These are phyloP conservation scores for Microcyclospora tardicrescens DNA, from an alignment of 2,329 filamentous ascomycete species.

Conservation along the genomic window DNA sequence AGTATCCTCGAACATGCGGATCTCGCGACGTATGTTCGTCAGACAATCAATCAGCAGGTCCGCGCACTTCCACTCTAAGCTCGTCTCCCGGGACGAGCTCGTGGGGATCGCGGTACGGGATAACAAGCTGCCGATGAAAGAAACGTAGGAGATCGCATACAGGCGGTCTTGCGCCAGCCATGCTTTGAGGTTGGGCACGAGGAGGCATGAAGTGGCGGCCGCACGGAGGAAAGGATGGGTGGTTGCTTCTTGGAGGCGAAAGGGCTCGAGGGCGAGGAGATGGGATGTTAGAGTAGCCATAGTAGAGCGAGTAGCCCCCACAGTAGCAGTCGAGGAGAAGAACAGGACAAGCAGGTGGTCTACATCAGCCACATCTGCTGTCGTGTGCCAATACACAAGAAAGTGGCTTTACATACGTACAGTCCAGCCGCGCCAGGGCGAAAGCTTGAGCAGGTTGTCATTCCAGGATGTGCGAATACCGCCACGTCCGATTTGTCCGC, in stretches of 20 bases:
- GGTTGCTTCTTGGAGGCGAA: constrained; percentile 44
- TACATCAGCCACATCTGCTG: too few relatives aligned
- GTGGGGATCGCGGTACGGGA: constrained; percentile 44
- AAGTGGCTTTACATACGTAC: too few relatives aligned
- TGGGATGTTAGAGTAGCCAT: constrained; percentile 43
- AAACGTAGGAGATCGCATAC: constrained; percentile 57
- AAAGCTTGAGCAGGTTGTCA: too few relatives aligned
- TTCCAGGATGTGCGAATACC: too few relatives aligned
- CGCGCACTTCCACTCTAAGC: constrained; percentile 44
- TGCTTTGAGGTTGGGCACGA: constrained; percentile 42
- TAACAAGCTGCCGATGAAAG: constrained; percentile 52
- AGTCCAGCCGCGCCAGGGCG: too few relatives aligned
- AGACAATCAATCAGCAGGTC: constrained; percentile 51
- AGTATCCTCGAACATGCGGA: constrained; percentile 53
- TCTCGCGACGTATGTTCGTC: constrained; percentile 52
- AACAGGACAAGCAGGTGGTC: too few relatives aligned
- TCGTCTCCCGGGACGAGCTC: constrained; percentile 26
- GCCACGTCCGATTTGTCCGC: too few relatives aligned
- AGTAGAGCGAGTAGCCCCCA: background rate
- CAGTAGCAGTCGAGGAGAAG: too few relatives aligned
- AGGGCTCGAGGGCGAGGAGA: constrained; percentile 39
- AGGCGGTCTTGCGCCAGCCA: constrained; percentile 64
- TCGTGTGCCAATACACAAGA: too few relatives aligned
- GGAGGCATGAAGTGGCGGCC: constrained; percentile 49
- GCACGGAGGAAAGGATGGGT: constrained; percentile 53